A percentile compares a stretch with the other conserved stretches of the same genome.
These are phyloP conservation scores for Rhynchospora breviuscula DNA, from an alignment of 176 grass and related monocot species.

Conservation along the genomic window DNA sequence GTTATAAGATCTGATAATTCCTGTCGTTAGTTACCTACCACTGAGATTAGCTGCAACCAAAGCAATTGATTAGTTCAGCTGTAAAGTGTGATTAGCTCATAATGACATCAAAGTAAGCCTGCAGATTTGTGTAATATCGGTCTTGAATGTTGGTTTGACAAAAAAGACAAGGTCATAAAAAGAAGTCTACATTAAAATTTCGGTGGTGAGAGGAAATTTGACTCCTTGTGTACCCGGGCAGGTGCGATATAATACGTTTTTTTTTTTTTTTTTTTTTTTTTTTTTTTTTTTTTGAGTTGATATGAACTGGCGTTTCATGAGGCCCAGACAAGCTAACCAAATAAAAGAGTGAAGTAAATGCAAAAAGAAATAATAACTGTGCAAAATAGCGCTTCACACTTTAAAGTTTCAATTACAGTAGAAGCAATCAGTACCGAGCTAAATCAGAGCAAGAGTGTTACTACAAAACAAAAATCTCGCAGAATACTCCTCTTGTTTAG, in stretches of 20 bases:
- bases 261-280: no score
- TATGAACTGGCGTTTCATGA: no score
- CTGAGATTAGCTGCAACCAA: constrained; percentile 1
- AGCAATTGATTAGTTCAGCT: neutral
- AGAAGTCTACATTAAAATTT: neutral
- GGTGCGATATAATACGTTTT: neutral
- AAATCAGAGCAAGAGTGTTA: no score
- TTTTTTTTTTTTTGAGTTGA: no score
- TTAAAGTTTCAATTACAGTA: no score
- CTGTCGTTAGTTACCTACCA: neutral
- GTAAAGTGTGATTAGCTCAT: neutral
- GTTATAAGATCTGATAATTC: neutral
- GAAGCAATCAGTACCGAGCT: no score
- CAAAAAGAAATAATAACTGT: no score
- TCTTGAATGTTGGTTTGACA: neutral
- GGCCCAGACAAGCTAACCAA: no score
- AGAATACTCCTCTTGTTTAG: no score
- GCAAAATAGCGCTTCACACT: no score
- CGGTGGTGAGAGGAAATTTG: neutral
- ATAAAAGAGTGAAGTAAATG: no score
- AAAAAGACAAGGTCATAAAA: neutral
- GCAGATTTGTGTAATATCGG: neutral
- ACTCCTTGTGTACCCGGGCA: neutral
- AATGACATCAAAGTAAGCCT: neutral
- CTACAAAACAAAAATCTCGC: no score